Base-by-base conservation (phyloP, 2,329 filamentous ascomycete species). In the Cordyceps cicadae region DNA sequence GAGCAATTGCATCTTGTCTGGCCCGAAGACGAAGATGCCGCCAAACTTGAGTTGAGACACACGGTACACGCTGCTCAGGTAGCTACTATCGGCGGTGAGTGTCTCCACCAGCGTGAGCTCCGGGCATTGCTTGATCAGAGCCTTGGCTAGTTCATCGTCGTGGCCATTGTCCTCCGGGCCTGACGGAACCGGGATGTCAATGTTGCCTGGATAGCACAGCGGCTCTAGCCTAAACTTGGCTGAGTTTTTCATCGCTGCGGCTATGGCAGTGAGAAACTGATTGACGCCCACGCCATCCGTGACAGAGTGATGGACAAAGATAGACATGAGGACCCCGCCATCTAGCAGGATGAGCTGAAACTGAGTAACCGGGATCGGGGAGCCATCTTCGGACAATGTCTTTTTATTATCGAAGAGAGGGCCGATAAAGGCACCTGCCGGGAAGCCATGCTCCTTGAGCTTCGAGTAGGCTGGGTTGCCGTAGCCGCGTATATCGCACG, bases 291-390 rank as follows among this genome's bases (percentile, higher is more conserved):
- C 70, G 12, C 76, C 77, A 55, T 79, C 77, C 17, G 72, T 74
- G 26, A 77, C 66, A 7, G 75, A 67, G 60, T 79, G 77, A 62
- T 77, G 74, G 51, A 78, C 66, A 61, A 70, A 76, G n/a, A 75
- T 63, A 6, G 68, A 71, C 24, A 79, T 69, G 7, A 78, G 61
- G 11, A 79, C 57, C 1, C 77, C 76, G 3, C 75, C 76, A 3
- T 68, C 64, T 8, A 75, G 70, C 56, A 76, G 70, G 46, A 71
- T 70, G n/a, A 70, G 72, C 15, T 73, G 70, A 6, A 79, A 68
- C n/a, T 69, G 69, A 2, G 71, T 70, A 12, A 74, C 75, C 0
- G 75, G 76, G 26, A 76, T 67, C 3, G 54, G 59, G 0, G 65
- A 64, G 6, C 64, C 64, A 4, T 50, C 57, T 61, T 66, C 59